Percentiles rank a stretch among this genome's conserved stretches.
phyloP scores from a whole-genome alignment of 371 early-diverging fungal species.

The Choanephora cucurbitarum region DNA sequence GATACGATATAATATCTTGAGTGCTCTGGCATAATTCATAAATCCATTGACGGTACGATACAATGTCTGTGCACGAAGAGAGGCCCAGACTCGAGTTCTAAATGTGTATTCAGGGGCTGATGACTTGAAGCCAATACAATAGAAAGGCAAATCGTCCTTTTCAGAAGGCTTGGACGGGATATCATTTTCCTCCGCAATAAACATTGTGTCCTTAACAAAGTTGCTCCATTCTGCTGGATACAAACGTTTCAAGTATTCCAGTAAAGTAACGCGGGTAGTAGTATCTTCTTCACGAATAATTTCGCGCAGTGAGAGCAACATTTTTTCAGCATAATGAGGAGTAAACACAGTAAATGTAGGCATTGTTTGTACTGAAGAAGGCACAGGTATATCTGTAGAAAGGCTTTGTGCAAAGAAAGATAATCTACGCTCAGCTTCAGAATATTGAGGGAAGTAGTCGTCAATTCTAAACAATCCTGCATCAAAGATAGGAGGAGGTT shows the following conservation, averaged over 20 bases:
- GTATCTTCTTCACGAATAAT: conserved; percentile 86
- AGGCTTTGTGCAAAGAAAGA: conserved; percentile 89
- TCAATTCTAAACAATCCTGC: conserved; percentile 57
- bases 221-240: conserved; percentile 89
- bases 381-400: conserved; percentile 78
- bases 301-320: conserved; percentile 79
- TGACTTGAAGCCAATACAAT: conserved; percentile 84
- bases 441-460: conserved; percentile 72
- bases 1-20: conserved; percentile 80
- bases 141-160: conserved; percentile 81
- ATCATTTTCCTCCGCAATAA: conserved; percentile 68
- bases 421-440: conserved; percentile 84
- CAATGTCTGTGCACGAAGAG: conserved; percentile 85
- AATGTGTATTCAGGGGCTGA: conserved; percentile 84
- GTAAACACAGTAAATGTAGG: conserved; percentile 90
- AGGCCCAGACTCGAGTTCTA: conserved; percentile 89
- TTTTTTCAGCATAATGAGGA: conserved; percentile 90
- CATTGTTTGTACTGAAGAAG: conserved; percentile 80
- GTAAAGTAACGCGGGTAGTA: conserved; percentile 77
- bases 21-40: conserved; percentile 87
- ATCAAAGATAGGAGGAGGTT: conserved; percentile 81
- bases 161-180: conserved; percentile 34
- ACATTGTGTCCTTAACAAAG: conserved; percentile 89
- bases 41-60: conserved; percentile 89
- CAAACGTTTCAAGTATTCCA: conserved; percentile 85